Evolutionary conservation across 225 moss, liverwort and hornwort genomes (phyloP).

Genomic region (Straminergon stramineum): DNA sequence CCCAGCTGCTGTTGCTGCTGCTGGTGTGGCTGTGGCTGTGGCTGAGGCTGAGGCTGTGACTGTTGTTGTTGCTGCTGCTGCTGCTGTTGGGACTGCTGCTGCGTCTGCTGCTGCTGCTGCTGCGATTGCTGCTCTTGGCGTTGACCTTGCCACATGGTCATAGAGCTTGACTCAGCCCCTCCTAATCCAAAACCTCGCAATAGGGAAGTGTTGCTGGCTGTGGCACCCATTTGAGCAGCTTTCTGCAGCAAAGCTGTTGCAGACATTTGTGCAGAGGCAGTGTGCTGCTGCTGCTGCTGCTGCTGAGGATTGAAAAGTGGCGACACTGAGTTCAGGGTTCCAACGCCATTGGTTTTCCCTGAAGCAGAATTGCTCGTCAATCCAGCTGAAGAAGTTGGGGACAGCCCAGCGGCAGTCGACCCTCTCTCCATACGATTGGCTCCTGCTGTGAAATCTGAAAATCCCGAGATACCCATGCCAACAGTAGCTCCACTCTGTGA

Average conservation of each 20-base stretch:
- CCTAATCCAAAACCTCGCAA: conserved; percentile 87
- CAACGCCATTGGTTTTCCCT: conserved; percentile 61
- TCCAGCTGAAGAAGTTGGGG: conserved; percentile 80
- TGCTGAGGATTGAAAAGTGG: conserved; percentile 81
- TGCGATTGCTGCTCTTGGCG: conserved; percentile 65
- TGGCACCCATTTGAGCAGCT: conserved; percentile 98
- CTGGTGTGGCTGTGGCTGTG: background rate
- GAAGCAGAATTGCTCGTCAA: conserved; percentile 70
- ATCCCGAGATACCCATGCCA: conserved; percentile 77
- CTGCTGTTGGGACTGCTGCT: background rate
- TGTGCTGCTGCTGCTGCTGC: conserved; percentile 65
- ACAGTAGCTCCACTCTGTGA: conserved; percentile 71
- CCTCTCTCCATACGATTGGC: conserved; percentile 72
- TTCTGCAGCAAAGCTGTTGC: conserved; percentile 99
- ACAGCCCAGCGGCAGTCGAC: conserved; percentile 60
- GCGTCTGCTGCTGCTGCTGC: conserved; percentile 1
- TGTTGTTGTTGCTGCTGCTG: background rate
- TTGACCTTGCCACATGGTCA: conserved; percentile 81
- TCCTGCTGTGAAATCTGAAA: conserved; percentile 79
- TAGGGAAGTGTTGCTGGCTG: conserved; percentile 82
- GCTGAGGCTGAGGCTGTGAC: background rate
- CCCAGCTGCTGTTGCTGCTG: conserved; percentile 53
- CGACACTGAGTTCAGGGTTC: conserved; percentile 51
- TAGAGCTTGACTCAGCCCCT: conserved; percentile 69
- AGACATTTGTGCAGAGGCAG: conserved; percentile 89